These are phyloP conservation scores for Geosmithia putterillii DNA, from an alignment of 2,329 filamentous ascomycete genomes.

Conservation along the genomic window DNA sequence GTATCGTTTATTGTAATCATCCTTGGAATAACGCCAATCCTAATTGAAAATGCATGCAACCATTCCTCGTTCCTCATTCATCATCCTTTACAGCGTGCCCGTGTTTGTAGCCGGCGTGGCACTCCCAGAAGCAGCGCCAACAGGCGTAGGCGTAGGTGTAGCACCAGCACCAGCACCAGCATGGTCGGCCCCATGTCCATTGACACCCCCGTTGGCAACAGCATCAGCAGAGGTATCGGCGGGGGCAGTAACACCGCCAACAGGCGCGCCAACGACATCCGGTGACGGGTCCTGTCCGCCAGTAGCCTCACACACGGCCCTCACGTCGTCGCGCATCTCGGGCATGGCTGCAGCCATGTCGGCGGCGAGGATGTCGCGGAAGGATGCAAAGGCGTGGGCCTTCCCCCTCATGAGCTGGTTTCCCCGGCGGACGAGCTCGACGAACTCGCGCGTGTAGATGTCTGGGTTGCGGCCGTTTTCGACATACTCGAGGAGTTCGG, in stretches of 20 bases:
- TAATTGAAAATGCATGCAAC: too few relatives aligned
- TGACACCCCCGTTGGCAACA: too few relatives aligned
- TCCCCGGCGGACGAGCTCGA: slow-evolving; percentile 51
- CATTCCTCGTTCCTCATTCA: too few relatives aligned
- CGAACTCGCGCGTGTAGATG: slow-evolving; percentile 63
- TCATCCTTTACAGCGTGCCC: too few relatives aligned
- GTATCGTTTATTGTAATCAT: too few relatives aligned
- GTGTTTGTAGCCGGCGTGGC: too few relatives aligned
- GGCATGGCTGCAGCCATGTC: slow-evolving; percentile 47
- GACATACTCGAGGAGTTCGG: slow-evolving; percentile 55
- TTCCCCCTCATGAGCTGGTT: slow-evolving; percentile 60
- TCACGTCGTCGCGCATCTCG: slow-evolving; percentile 42
- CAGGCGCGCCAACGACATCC: background rate
- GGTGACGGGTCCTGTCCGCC: slow-evolving; percentile 12
- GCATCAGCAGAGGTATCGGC: background rate
- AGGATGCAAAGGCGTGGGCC: slow-evolving; percentile 44
- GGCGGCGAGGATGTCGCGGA: slow-evolving; percentile 49
- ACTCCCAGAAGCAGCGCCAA: too few relatives aligned
- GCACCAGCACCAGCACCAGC: background rate
- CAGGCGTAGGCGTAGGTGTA: too few relatives aligned
- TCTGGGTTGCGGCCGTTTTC: slow-evolving; percentile 61
- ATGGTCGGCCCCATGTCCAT: too few relatives aligned
- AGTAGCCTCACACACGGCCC: slow-evolving; percentile 34
- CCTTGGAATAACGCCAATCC: too few relatives aligned
- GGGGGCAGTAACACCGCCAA: background rate